These are phyloP conservation scores for Huntiella moniliformis DNA, from an alignment of 2,329 filamentous ascomycete genomes.

Conservation along the genomic window DNA sequence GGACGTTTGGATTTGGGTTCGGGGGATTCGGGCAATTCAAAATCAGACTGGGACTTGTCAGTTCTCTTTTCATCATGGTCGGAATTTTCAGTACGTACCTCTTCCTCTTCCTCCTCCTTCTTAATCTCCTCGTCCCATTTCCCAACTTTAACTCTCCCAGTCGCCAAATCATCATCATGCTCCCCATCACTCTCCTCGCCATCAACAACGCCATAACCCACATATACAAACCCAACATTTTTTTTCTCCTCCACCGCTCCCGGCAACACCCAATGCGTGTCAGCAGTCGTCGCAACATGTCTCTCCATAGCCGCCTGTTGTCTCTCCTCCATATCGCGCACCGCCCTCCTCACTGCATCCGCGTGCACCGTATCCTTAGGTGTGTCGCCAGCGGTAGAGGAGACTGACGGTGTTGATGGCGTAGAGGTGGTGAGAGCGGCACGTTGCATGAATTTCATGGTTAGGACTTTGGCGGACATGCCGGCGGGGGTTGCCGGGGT, in stretches of 20 bases:
- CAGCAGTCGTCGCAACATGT: slow-evolving; percentile 42
- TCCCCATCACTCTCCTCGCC: slow-evolving; percentile 16
- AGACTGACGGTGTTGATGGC: slow-evolving; percentile 22
- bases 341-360: slow-evolving; percentile 40
- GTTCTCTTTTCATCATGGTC: slow-evolving; percentile 3
- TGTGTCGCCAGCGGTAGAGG: background rate
- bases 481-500: slow-evolving; percentile 19
- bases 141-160: slow-evolving; percentile 21
- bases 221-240: slow-evolving; percentile 37
- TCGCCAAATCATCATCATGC: slow-evolving; percentile 16
- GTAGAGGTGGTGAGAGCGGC: slow-evolving; percentile 35
- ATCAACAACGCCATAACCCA: slow-evolving; percentile 34
- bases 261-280: slow-evolving; percentile 59
- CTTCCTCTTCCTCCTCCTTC: slow-evolving; percentile 15
- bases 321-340: slow-evolving; percentile 48
- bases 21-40: slow-evolving; percentile 1
- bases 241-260: slow-evolving; percentile 21
- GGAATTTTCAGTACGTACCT: slow-evolving; percentile 8
- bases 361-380: slow-evolving; percentile 14
- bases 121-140: slow-evolving; percentile 13
- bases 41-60: slow-evolving; percentile 9
- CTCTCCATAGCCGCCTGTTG: slow-evolving; percentile 41
- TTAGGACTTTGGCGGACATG: slow-evolving; percentile 75
- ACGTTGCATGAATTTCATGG: slow-evolving; percentile 97
- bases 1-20: slow-evolving; percentile 2